Percentiles rank a stretch among this genome's conserved stretches.
phyloP scores from a whole-genome alignment of 495 filamentous ascomycete genomes.

The Pseudoneurospora amorphoporcata region DNA sequence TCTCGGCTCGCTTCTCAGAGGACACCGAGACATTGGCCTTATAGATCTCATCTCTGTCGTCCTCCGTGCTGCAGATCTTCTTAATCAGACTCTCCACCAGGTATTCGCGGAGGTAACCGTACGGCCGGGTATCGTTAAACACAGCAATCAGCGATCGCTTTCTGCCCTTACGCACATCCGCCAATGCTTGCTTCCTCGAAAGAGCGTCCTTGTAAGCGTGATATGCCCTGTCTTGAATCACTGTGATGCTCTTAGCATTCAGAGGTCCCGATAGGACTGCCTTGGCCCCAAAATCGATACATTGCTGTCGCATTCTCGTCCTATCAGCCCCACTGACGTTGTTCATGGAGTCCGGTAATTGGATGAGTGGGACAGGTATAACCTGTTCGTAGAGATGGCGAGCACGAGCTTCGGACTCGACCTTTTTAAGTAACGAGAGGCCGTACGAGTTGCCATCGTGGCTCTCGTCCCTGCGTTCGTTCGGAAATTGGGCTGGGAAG shows the following conservation, averaged over 20 bases:
- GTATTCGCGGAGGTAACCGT: slow-evolving; percentile 72
- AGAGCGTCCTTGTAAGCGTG: slow-evolving; percentile 61
- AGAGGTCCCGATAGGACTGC: slow-evolving; percentile 78
- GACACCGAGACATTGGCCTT: slow-evolving; percentile 38
- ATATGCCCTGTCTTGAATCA: slow-evolving; percentile 73
- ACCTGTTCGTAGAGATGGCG: slow-evolving; percentile 64
- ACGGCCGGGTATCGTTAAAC: slow-evolving; percentile 68
- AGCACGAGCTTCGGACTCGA: slow-evolving; percentile 60
- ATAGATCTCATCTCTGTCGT: slow-evolving; percentile 32
- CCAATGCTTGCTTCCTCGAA: slow-evolving; percentile 54
- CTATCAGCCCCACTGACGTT: slow-evolving; percentile 30
- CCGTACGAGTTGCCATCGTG: slow-evolving; percentile 53
- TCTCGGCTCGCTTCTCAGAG: slow-evolving; percentile 45
- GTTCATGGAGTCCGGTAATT: slow-evolving; percentile 23
- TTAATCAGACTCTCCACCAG: slow-evolving; percentile 89
- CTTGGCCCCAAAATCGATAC: slow-evolving; percentile 73
- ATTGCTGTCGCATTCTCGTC: slow-evolving; percentile 44
- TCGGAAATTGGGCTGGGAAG: slow-evolving; percentile 31
- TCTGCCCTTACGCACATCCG: slow-evolving; percentile 56
- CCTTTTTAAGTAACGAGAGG: slow-evolving; percentile 53
- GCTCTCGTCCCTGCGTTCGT: slow-evolving; percentile 24
- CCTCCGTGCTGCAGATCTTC: slow-evolving; percentile 67
- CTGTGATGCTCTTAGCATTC: slow-evolving; percentile 55
- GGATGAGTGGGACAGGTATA: slow-evolving; percentile 60
- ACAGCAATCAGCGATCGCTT: slow-evolving; percentile 90